phyloP scores from a whole-genome alignment of 257 asterid species.

The Penstemon eatonii region DNA sequence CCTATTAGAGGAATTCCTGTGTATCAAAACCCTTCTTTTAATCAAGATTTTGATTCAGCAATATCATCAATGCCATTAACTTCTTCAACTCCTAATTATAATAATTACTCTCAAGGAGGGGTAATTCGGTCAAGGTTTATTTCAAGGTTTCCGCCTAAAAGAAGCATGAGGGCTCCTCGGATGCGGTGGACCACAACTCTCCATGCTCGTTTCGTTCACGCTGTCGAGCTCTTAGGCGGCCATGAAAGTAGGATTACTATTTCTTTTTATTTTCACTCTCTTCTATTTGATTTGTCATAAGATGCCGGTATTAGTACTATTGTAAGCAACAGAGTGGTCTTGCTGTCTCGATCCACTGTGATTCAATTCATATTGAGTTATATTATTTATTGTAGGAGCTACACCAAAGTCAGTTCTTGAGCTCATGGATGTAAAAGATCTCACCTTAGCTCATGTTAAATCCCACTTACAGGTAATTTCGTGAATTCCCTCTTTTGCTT shows the following conservation, averaged over 20 bases:
- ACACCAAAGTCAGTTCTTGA: slow-evolving; percentile 96
- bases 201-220: slow-evolving; percentile 48
- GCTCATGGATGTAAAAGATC: slow-evolving; percentile 96
- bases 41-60: too few species aligned
- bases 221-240: slow-evolving; percentile 50
- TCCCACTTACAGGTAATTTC: slow-evolving; percentile 84
- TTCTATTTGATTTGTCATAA: too few species aligned
- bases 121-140: slow-evolving; percentile 32
- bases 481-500: too few species aligned
- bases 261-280: too few species aligned
- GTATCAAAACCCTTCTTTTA: slow-evolving; percentile 55
- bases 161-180: slow-evolving; percentile 51
- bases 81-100: neutral
- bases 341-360: too few species aligned
- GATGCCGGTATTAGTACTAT: too few species aligned
- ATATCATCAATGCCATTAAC: too few species aligned
- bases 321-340: too few species aligned
- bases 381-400: slow-evolving; percentile 53
- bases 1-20: slow-evolving; percentile 86
- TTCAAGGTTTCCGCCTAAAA: slow-evolving; percentile 36
- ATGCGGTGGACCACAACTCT: slow-evolving; percentile 56
- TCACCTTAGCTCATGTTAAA: slow-evolving; percentile 93
- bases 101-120: slow-evolving; percentile 1
- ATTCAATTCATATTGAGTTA: too few species aligned
- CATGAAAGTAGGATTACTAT: slow-evolving; percentile 36